Evolutionary conservation across 495 filamentous ascomycete genomes (phyloP).

Genomic region (Penicillium coffeae): DNA sequence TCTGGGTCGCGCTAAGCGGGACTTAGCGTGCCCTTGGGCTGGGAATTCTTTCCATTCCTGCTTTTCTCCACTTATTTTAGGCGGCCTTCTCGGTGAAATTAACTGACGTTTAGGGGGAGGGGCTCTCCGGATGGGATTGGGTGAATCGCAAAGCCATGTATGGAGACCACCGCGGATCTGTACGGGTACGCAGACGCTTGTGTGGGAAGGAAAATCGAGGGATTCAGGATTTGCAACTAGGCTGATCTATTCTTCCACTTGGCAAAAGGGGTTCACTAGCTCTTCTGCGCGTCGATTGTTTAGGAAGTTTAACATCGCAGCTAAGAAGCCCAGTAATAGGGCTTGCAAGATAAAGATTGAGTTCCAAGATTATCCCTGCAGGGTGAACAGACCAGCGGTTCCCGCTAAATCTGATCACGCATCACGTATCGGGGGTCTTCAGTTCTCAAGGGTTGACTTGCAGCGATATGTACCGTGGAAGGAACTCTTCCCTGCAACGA

Average conservation of each 20-base stretch:
- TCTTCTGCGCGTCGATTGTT: neutral
- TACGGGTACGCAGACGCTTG: neutral
- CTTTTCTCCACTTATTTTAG: neutral
- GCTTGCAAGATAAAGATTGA: neutral
- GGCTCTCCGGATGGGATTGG: neutral
- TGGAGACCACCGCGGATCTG: too few species aligned
- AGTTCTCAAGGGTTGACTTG: slow-evolving; percentile 10
- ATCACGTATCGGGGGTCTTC: neutral
- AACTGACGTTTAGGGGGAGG: too few species aligned
- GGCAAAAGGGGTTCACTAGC: neutral
- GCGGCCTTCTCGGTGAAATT: slow-evolving; percentile 1
- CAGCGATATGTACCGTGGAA: too few species aligned
- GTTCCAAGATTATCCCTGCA: slow-evolving; percentile 15
- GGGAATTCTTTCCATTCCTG: slow-evolving; percentile 1
- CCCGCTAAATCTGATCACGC: slow-evolving; percentile 4
- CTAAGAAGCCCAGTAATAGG: slow-evolving; percentile 1
- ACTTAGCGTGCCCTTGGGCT: slow-evolving; percentile 3
- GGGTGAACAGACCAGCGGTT: slow-evolving; percentile 25
- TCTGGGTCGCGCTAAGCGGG: neutral
- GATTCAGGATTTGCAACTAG: slow-evolving; percentile 1
- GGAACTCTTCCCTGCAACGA: too few species aligned
- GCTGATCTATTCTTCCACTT: neutral
- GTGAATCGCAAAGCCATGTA: neutral
- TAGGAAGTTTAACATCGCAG: neutral
- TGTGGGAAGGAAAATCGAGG: slow-evolving; percentile 4